These are phyloP conservation scores for Scleroderma citrinum DNA, from an alignment of 768 basidiomycete genomes.

Conservation along the genomic window DNA sequence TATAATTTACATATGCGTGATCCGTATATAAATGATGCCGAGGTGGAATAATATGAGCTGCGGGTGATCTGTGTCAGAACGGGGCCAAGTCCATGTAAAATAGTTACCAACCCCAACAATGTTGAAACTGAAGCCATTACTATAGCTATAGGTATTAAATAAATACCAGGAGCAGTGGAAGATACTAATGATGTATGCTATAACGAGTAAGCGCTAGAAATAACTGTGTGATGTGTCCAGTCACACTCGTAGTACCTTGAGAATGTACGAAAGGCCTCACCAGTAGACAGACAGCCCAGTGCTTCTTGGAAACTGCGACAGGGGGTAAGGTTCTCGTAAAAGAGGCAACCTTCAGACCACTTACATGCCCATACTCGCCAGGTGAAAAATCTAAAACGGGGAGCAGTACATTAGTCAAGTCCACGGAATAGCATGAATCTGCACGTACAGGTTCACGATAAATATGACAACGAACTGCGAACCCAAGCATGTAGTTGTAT, in stretches of 20 bases:
- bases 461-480: background rate
- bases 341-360: background rate
- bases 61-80: background rate
- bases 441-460: background rate
- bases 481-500: background rate
- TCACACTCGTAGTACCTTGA: background rate
- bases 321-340: background rate
- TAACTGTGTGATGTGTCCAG: background rate
- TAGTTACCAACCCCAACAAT: background rate
- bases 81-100: background rate
- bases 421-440: no score
- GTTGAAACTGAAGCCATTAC: background rate
- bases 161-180: background rate
- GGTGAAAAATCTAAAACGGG: slow-evolving; percentile 1
- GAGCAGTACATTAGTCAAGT: no score
- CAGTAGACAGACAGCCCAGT: background rate
- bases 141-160: background rate
- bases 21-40: background rate
- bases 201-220: background rate
- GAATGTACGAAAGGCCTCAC: background rate
- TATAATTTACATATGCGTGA: background rate
- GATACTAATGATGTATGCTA: background rate
- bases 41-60: background rate
- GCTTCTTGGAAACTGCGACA: background rate
- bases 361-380: slow-evolving; percentile 7